phyloP scores from a whole-genome alignment of 805 yeast species.

The Spathaspora boniae region DNA sequence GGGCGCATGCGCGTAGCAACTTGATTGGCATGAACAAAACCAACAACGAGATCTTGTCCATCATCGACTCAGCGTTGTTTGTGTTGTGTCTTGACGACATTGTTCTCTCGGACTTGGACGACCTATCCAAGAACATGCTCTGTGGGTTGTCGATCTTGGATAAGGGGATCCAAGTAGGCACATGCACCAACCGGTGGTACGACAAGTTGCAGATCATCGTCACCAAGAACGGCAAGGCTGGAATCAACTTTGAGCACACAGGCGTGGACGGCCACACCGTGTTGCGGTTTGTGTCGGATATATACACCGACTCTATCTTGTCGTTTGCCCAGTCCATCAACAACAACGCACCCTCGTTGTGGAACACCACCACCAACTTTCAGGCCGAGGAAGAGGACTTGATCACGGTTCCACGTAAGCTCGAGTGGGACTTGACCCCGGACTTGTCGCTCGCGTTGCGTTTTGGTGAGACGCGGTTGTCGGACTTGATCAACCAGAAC shows the following conservation, averaged over 20 bases:
- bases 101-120: conserved; percentile 56
- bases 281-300: conserved; percentile 79
- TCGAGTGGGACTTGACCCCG: conserved; percentile 81
- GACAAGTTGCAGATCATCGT: conserved; percentile 86
- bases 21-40: conserved; percentile 41
- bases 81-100: conserved; percentile 81
- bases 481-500: conserved; percentile 85
- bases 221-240: conserved; percentile 87
- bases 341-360: conserved; percentile 67
- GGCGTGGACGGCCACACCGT: conserved; percentile 97
- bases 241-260: conserved; percentile 89
- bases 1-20: conserved; percentile 73
- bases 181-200: conserved; percentile 94
- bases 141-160: conserved; percentile 81
- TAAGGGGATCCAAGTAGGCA: conserved; percentile 87
- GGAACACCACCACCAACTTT: conserved; percentile 31
- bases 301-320: conserved; percentile 85
- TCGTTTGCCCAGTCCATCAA: conserved; percentile 84
- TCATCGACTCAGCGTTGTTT: conserved; percentile 79
- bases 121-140: conserved; percentile 76
- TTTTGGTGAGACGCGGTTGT: conserved; percentile 85
- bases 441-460: conserved; percentile 76
- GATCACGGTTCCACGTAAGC: conserved; percentile 74
- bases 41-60: conserved; percentile 68
- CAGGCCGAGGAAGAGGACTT: conserved; percentile 32